A percentile compares a stretch with the other conserved stretches of the same genome.
Conservation (phyloP, 75 land plant species). For the Picea sitchensis region DNA sequence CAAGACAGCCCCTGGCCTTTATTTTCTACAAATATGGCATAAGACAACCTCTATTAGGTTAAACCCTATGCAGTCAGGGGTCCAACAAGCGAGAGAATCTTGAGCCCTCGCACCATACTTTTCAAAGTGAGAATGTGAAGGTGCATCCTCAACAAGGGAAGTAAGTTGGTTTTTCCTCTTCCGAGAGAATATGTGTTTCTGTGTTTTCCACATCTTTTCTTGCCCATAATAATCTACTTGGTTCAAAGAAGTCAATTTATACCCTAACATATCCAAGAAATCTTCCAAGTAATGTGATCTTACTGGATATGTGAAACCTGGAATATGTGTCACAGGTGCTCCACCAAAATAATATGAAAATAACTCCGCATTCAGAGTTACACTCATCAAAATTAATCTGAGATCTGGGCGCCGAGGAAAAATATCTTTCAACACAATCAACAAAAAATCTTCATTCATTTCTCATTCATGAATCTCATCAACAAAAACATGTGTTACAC, state of each 20-base stretch:
- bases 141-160: slow-evolving; percentile 64
- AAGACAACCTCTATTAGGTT: slow-evolving; percentile 72
- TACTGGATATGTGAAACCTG: slow-evolving; percentile 92
- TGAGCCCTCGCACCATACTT: slow-evolving; percentile 42
- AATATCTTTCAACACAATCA: slow-evolving; percentile 75
- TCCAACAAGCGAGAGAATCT: slow-evolving; percentile 61
- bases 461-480: slow-evolving; percentile 99
- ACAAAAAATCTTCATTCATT: slow-evolving; percentile 95
- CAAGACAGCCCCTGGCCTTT: slow-evolving; percentile 79
- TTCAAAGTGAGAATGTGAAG: slow-evolving; percentile 49
- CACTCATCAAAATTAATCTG: slow-evolving; percentile 85
- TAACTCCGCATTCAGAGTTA: slow-evolving; percentile 81
- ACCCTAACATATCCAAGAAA: slow-evolving; percentile 69
- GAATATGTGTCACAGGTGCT: slow-evolving; percentile 69
- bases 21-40: slow-evolving; percentile 61
- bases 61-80: slow-evolving; percentile 67
- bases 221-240: slow-evolving; percentile 97
- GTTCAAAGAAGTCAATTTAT: slow-evolving; percentile 64
- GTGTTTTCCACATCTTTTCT: slow-evolving; percentile 91
- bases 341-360: slow-evolving; percentile 82
- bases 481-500: slow-evolving; percentile 89
- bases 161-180: slow-evolving; percentile 62
- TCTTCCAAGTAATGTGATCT: slow-evolving; percentile 75
- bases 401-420: slow-evolving; percentile 74
- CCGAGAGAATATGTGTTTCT: slow-evolving; percentile 47